phyloP scores from a whole-genome alignment of 306 rosid species.

The Quercus alba region DNA sequence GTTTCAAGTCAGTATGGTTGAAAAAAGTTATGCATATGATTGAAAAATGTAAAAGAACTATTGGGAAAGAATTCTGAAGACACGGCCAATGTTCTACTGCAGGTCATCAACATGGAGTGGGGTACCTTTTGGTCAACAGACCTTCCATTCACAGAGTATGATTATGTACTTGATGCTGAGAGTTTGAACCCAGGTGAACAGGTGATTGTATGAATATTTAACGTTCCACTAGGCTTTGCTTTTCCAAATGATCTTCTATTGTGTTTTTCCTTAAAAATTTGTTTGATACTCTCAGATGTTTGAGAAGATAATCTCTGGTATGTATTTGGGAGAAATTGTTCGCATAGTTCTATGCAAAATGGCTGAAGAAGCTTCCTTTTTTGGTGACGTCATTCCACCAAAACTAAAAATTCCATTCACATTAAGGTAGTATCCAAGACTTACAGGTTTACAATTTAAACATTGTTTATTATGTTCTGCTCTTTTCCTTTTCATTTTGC shows the following conservation, averaged over 20 bases:
- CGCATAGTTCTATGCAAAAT: constrained; percentile 72
- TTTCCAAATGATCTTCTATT: no score
- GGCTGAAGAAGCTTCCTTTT: constrained; percentile 92
- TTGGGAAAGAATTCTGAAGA: no score
- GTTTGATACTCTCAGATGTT: constrained; percentile 47
- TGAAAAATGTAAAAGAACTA: not conserved
- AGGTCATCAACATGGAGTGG: constrained; percentile 99
- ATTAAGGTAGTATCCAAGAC: constrained; percentile 49
- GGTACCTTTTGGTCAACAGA: constrained; percentile 85
- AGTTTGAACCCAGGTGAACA: constrained; percentile 98
- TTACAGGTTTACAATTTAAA: not conserved
- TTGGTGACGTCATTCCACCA: constrained; percentile 78
- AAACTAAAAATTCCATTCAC: constrained; percentile 72
- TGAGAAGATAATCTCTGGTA: constrained; percentile 94
- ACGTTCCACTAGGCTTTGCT: no score
- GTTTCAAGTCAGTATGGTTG: no score
- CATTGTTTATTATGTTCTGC: not conserved
- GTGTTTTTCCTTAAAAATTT: no score
- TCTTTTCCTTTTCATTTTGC: not conserved
- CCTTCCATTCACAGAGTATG: constrained; percentile 88
- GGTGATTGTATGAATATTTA: constrained; percentile 35
- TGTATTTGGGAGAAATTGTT: constrained; percentile 92
- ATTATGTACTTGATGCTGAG: constrained; percentile 65
- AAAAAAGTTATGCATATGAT: not conserved
- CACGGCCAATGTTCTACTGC: constrained; percentile 6